Percentiles rank a stretch among this genome's conserved stretches.
phyloP scores from a whole-genome alignment of 305 asterid genomes.

The Salvia sclarea region DNA sequence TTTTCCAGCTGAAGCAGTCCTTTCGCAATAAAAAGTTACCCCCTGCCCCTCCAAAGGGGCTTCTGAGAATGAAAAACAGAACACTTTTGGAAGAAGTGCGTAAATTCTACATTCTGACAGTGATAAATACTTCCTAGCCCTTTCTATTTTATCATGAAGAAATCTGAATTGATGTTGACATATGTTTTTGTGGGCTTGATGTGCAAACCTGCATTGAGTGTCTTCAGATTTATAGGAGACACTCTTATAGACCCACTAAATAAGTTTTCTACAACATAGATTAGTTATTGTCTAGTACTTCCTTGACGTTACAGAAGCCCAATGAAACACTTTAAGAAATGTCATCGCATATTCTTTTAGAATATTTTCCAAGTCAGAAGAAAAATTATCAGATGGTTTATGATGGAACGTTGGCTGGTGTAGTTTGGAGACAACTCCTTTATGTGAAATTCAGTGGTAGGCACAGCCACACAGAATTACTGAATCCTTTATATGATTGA shows the following conservation, averaged over 20 bases:
- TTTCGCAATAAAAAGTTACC: constrained; percentile 60
- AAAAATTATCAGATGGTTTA: constrained; percentile 4
- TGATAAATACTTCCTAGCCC: constrained; percentile 1
- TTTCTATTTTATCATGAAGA: constrained; percentile 15
- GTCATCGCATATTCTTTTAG: background rate
- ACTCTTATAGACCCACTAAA: constrained; percentile 2
- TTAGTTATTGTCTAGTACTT: background rate
- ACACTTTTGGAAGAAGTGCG: constrained; percentile 63
- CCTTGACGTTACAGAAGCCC: background rate
- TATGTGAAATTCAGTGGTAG: constrained; percentile 4
- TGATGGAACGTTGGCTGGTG: too few relatives aligned
- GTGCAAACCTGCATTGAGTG: constrained; percentile 1
- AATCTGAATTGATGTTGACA: background rate
- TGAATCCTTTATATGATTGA: background rate
- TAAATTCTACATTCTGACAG: constrained; percentile 26
- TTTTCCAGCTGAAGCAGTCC: constrained; percentile 64
- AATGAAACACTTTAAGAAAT: background rate
- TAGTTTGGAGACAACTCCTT: background rate
- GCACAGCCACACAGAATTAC: background rate
- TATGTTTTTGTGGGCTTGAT: background rate
- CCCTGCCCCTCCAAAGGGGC: constrained; percentile 61
- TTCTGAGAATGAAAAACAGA: constrained; percentile 48
- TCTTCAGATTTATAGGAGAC: constrained; percentile 10
- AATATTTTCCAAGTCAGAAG: background rate
- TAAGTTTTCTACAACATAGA: constrained; percentile 8